Conservation (phyloP, 495 filamentous ascomycete species). For the Polyplosphaeria fusca region DNA sequence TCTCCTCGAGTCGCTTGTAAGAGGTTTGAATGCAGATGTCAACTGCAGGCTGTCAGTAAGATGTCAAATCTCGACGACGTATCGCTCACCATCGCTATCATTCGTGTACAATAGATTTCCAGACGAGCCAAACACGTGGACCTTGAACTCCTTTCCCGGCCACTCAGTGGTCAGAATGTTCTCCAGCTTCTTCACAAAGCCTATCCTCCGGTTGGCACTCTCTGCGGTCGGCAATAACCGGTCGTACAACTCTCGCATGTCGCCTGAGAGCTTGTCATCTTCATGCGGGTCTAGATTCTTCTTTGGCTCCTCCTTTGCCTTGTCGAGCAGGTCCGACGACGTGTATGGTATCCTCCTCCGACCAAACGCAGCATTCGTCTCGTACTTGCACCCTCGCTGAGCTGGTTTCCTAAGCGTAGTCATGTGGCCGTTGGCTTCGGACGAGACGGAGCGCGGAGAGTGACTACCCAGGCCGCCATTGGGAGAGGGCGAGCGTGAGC, state of each 20-base stretch:
- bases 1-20: conserved; percentile 76
- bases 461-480: conserved; percentile 64
- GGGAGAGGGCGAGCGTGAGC: conserved; percentile 84
- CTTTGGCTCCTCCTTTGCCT: conserved; percentile 62
- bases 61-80: conserved; percentile 21
- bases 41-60: conserved; percentile 52
- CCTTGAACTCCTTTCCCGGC: conserved; percentile 85
- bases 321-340: conserved; percentile 67
- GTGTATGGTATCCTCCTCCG: conserved; percentile 86
- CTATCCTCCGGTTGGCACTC: conserved; percentile 69
- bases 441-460: conserved; percentile 86
- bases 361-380: conserved; percentile 70
- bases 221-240: conserved; percentile 77
- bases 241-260: conserved; percentile 81
- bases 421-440: conserved; percentile 73
- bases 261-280: conserved; percentile 70
- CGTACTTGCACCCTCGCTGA: conserved; percentile 73
- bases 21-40: conserved; percentile 96
- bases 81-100: conserved; percentile 84
- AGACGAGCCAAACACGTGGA: conserved; percentile 93
- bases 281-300: conserved; percentile 68
- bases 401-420: conserved; percentile 57
- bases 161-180: conserved; percentile 82
- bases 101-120: conserved; percentile 93
- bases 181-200: conserved; percentile 81